A percentile compares a stretch with the other conserved stretches of the same genome.
Conservation (phyloP, 257 asterid species). For the Lycium barbarum region DNA sequence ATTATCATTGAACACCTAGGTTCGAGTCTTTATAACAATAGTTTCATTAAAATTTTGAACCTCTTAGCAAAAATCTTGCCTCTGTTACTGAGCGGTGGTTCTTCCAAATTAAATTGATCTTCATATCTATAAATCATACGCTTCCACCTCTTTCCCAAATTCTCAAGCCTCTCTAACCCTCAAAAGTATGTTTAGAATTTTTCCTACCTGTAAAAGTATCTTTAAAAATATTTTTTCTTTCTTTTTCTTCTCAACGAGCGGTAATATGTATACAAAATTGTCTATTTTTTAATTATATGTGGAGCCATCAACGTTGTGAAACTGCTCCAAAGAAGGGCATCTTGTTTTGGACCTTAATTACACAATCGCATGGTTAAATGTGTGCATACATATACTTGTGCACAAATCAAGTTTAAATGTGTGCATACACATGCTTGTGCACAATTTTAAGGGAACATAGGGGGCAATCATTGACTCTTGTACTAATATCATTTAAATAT, state of each 20-base stretch:
- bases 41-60: too few species aligned
- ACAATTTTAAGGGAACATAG: too few species aligned
- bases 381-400: not conserved
- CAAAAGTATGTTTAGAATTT: not conserved
- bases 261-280: not conserved
- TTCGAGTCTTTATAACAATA: too few species aligned
- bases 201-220: not conserved
- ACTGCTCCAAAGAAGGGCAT: not conserved
- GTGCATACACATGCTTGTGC: not conserved
- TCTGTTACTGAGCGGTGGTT: too few species aligned
- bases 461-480: not conserved
- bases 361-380: not conserved
- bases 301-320: not conserved
- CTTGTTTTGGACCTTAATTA: not conserved
- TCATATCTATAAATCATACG: too few species aligned
- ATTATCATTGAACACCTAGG: too few species aligned
- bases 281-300: not conserved
- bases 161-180: too few species aligned
- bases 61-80: too few species aligned
- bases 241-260: not conserved
- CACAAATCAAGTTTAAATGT: not conserved
- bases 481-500: not conserved
- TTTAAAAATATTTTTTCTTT: not conserved
- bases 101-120: too few species aligned
- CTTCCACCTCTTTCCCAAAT: too few species aligned